Conservation (phyloP, 2,329 filamentous ascomycete species). For the Aspergillus pseudonomiae region DNA sequence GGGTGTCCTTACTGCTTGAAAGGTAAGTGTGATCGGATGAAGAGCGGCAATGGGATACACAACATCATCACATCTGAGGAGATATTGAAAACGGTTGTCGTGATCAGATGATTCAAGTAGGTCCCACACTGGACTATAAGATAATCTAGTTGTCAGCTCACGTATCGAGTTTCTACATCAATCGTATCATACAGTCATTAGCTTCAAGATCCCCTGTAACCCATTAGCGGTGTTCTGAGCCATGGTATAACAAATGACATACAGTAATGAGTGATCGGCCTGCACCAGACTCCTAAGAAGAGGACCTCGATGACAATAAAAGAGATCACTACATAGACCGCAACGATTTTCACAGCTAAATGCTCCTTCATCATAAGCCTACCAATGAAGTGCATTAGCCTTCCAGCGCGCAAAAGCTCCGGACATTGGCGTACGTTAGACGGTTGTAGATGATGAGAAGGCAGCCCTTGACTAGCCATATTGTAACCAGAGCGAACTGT, state of each 20-base stretch:
- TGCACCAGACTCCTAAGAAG: constrained; percentile 4
- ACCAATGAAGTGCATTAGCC: neutral
- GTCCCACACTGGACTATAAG: neutral
- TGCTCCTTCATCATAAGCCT: constrained; percentile 4
- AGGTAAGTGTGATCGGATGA: neutral
- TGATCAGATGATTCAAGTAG: constrained; percentile 4
- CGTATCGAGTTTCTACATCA: too few relatives aligned
- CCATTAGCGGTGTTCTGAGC: neutral
- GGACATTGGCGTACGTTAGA: neutral
- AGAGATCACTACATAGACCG: neutral
- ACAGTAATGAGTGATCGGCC: neutral
- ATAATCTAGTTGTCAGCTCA: neutral
- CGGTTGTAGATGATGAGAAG: constrained; percentile 4
- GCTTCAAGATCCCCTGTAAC: neutral
- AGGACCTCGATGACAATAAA: constrained; percentile 5
- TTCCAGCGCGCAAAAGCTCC: too few relatives aligned
- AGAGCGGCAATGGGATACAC: constrained; percentile 4
- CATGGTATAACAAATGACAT: neutral
- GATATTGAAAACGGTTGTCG: constrained; percentile 2
- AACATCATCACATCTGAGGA: constrained; percentile 2
- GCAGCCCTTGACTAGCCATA: constrained; percentile 7
- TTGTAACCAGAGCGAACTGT: neutral
- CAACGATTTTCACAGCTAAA: neutral
- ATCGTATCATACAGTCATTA: neutral
- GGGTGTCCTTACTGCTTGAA: neutral